Evolutionary conservation across 2,329 filamentous ascomycete genomes (phyloP).

Genomic region (Diaporthe vaccinii): DNA sequence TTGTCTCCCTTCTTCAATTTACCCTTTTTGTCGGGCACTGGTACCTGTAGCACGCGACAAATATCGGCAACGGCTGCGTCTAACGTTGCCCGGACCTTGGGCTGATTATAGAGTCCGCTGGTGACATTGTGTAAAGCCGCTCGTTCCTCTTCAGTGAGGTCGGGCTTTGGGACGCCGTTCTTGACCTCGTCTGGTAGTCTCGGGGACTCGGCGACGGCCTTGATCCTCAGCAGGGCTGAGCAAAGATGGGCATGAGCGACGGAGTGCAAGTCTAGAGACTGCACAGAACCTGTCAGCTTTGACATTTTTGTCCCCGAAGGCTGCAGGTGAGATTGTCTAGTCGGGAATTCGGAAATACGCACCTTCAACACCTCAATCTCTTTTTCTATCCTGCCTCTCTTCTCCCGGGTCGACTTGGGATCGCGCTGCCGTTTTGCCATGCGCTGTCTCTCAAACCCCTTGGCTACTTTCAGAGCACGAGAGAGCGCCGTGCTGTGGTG

Average conservation of each 20-base stretch:
- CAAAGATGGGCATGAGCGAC: slow-evolving; percentile 69
- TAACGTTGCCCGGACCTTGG: slow-evolving; percentile 63
- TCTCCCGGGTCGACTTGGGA: slow-evolving; percentile 59
- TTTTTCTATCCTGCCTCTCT: slow-evolving; percentile 71
- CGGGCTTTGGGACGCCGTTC: slow-evolving; percentile 61
- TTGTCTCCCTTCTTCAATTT: slow-evolving; percentile 51
- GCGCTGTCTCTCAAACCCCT: slow-evolving; percentile 84
- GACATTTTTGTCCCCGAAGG: background rate
- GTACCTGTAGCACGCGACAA: slow-evolving; percentile 62
- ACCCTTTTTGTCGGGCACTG: slow-evolving; percentile 60
- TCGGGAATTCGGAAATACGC: slow-evolving; percentile 42
- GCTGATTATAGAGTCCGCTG: slow-evolving; percentile 67
- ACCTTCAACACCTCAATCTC: slow-evolving; percentile 71
- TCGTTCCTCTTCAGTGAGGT: slow-evolving; percentile 66
- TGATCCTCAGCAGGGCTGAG: slow-evolving; percentile 67
- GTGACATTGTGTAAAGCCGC: slow-evolving; percentile 70
- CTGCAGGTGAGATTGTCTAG: background rate
- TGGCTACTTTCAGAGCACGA: slow-evolving; percentile 78
- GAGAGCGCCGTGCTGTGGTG: slow-evolving; percentile 72
- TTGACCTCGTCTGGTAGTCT: slow-evolving; percentile 64
- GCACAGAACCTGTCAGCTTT: background rate
- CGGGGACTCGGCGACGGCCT: slow-evolving; percentile 64
- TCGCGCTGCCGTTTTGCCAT: slow-evolving; percentile 72
- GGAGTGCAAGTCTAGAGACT: slow-evolving; percentile 71
- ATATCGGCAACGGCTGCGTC: slow-evolving; percentile 63